phyloP scores from a whole-genome alignment of 805 yeast genomes.

The Torulaspora quercuum region DNA sequence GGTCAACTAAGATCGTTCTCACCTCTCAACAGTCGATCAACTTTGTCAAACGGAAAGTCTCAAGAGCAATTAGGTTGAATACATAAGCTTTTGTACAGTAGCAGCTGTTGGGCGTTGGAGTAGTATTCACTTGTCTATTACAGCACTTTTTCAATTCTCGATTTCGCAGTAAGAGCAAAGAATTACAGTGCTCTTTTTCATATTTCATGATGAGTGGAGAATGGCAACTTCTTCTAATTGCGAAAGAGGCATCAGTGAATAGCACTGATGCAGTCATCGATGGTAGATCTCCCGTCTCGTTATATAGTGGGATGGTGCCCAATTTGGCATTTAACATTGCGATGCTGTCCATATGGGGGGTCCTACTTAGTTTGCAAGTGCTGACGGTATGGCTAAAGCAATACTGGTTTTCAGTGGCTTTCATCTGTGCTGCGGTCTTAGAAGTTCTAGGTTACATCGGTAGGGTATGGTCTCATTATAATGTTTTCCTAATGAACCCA shows the following conservation, averaged over 20 bases:
- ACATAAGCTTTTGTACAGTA: too few relatives aligned
- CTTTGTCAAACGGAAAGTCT: too few relatives aligned
- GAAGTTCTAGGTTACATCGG: slow-evolving; percentile 71
- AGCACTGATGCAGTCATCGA: slow-evolving; percentile 4
- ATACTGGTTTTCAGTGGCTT: slow-evolving; percentile 62
- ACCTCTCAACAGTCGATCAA: too few relatives aligned
- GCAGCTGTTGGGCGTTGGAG: too few relatives aligned
- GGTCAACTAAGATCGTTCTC: too few relatives aligned
- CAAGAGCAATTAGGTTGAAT: too few relatives aligned
- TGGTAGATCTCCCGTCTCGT: slow-evolving; percentile 9
- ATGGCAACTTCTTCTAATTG: neutral
- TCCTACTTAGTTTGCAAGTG: slow-evolving; percentile 44
- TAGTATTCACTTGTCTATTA: too few relatives aligned
- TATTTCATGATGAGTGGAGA: neutral
- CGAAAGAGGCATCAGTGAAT: neutral
- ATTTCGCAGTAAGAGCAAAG: too few relatives aligned
- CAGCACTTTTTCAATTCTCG: too few relatives aligned
- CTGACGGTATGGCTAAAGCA: slow-evolving; percentile 49
- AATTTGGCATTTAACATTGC: slow-evolving; percentile 55
- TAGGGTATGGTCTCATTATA: slow-evolving; percentile 46
- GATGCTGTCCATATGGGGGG: slow-evolving; percentile 52
- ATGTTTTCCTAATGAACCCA: slow-evolving; percentile 37
- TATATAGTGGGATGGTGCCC: slow-evolving; percentile 47
- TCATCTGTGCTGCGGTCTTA: slow-evolving; percentile 52
- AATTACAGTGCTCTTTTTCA: too few relatives aligned